Base-by-base conservation (phyloP, 2,329 filamentous ascomycete genomes). In the Rosellinia necatrix region DNA sequence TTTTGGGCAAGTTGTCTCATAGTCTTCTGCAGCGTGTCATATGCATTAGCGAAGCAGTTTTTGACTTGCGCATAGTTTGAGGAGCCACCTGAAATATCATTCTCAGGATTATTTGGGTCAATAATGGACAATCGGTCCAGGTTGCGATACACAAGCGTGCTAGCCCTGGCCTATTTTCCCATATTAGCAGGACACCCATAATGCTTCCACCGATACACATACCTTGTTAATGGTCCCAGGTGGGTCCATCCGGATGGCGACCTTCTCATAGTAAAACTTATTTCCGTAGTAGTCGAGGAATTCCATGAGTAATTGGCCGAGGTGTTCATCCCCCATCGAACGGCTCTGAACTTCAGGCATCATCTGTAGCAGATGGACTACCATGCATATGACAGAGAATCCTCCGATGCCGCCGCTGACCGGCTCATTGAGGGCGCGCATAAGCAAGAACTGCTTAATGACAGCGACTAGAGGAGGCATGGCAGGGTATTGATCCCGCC, bases 251-350 rank as follows among this genome's bases (percentile, higher is more conserved):
- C 83, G 81, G 65, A 99, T 94, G 8, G 90, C 91, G 21, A 87
- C 83, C 1, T 74, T 80, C 27, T 80, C 72, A 54, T 87, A 85
- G 64, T 94, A 82, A 68, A 97, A 94, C 43, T 85, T 79, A 59
- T 90, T 90, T 24, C 94, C 94, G 68, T 96, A 99, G 12, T 96
- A 83, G 59, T 96, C 85, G 24, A 99, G 84, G 70, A 99, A 97
- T 59, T 92, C 85, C 72, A 97, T 83, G 8, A 99, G 79, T 49
- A 96, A 78, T 64, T 92, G 84, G 10, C 92, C 92, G 1, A 96
- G 81, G 64, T 87, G 80, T 32, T 85, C 79, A 1, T 82, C 78
- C 4, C 80, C 69, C 66, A 89, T 76, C 55, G 78, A 81, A 22
- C 80, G 74, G 59, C 81, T 84, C 64, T 90, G 85, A 1, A 87